Base-by-base conservation (phyloP, 1,139 yeast genomes). In the Martiniozyma asiatica region DNA sequence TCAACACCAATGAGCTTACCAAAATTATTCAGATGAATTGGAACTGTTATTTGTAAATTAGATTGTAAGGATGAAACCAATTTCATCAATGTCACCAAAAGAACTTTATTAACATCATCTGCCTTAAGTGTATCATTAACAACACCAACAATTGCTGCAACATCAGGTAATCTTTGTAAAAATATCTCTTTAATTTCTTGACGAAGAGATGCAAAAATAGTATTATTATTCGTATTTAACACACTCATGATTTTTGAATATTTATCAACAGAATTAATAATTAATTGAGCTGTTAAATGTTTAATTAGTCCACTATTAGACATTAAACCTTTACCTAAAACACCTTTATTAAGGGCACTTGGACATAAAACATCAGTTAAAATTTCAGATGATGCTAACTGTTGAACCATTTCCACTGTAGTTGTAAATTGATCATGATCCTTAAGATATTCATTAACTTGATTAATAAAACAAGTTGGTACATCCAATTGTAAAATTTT, bases 271-370 rank as follows among this genome's bases (percentile, higher is more conserved):
- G 69, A 59, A 27, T 68, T 61, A 22, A 68, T 54, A 8, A 84
- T 50, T 18, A 81, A 44, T 44, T 80, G 87, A 18, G 73, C 57
- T 1, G 76, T 66, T 26, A 80, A 58, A 43, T 80, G 93, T 35
- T 64, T 68, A 17, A 84, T 63, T n/a, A 85, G 51, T 2, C 58
- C 49, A n/a, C 63, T 56, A 3, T 73, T 71, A 10, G 65, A 58
- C 22, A 62, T 63, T 22, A 85, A 52, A 32, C 82, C 68, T 42
- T 72, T 77, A 1, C 66, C 58, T 29, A 87, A 56, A 0, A 77
- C 61, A 2, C 63, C 37, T 39, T 71, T 69, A 3, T 77, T 68
- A n/a, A 85, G 45, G 0, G 84, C 73, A 1, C 73, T 58, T 11
- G 95, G 92, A 6, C 76, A 51, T 11, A 84, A 63, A 31, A 64